Conservation (phyloP, 306 rosid species). For the Lathyrus aphaca region DNA sequence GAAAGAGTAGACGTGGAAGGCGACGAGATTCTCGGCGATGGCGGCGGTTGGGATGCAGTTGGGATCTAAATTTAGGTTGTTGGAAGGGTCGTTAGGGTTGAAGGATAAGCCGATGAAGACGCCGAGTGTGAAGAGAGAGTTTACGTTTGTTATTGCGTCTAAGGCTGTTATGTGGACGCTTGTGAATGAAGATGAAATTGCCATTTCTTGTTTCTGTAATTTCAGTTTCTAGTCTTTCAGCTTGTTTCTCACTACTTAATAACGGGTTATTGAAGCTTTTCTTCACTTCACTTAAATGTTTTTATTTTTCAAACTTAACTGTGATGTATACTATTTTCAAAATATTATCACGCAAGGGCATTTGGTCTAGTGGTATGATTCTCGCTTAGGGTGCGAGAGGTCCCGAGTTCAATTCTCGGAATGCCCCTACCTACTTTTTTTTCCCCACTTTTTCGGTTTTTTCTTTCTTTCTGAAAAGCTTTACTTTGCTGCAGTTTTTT, state of each 20-base stretch:
- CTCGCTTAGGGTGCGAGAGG: slow-evolving; percentile 80
- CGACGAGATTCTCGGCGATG: slow-evolving; percentile 68
- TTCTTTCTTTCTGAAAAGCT: too few species aligned
- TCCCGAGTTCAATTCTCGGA: slow-evolving; percentile 70
- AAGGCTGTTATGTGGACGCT: slow-evolving; percentile 71
- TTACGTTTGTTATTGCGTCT: slow-evolving; percentile 82
- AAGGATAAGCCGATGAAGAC: slow-evolving; percentile 84
- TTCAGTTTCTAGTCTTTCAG: neutral
- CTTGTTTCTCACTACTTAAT: too few species aligned
- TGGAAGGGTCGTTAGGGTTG: slow-evolving; percentile 70
- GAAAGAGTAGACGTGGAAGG: slow-evolving; percentile 96
- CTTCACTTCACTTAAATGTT: neutral
- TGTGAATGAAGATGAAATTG: slow-evolving; percentile 62
- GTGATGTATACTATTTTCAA: too few species aligned
- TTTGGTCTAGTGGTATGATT: slow-evolving; percentile 74
- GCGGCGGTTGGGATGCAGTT: slow-evolving; percentile 59
- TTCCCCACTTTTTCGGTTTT: neutral
- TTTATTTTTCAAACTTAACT: too few species aligned
- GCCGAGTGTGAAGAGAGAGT: slow-evolving; percentile 85
- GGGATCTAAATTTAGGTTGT: slow-evolving; percentile 49
- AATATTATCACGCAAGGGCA: slow-evolving; percentile 19
- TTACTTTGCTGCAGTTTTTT: too few species aligned
- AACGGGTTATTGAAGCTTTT: neutral
- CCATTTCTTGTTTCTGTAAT: neutral
- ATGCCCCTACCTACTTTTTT: slow-evolving; percentile 41